A percentile compares a stretch with the other conserved stretches of the same genome.
Conservation (phyloP, 2,329 filamentous ascomycete species). For the Arthrocladium fulminans region DNA sequence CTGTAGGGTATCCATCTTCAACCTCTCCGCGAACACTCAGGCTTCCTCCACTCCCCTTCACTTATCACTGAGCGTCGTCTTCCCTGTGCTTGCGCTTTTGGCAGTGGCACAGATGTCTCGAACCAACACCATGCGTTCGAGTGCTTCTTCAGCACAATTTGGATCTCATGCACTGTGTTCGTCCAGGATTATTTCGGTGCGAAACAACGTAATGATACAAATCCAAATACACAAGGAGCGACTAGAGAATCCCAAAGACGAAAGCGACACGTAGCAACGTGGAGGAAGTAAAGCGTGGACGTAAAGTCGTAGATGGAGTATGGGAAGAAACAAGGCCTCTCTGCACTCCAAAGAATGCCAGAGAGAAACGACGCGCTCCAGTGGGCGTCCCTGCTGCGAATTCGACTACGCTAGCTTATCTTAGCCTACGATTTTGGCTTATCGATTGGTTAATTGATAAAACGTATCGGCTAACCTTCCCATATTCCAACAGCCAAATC, state of each 20-base stretch:
- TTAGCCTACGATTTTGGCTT: neutral
- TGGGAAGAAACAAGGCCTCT: neutral
- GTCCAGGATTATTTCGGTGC: neutral
- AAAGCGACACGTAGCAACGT: neutral
- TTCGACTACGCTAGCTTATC: constrained; percentile 1
- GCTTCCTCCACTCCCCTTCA: neutral
- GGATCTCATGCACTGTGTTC: neutral
- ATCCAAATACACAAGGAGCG: neutral
- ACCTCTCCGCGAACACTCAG: neutral
- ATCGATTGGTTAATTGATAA: neutral
- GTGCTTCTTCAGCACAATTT: neutral
- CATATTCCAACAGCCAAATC: neutral
- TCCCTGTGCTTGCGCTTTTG: constrained; percentile 7
- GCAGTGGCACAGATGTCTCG: constrained; percentile 6
- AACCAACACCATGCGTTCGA: constrained; percentile 3
- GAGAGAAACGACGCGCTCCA: constrained; percentile 6
- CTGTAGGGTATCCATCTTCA: constrained; percentile 20
- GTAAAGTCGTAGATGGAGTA: neutral
- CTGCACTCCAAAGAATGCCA: neutral
- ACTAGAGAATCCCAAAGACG: neutral
- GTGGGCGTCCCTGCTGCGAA: constrained; percentile 1
- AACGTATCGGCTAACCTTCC: neutral
- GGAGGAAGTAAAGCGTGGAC: neutral
- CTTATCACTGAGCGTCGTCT: neutral
- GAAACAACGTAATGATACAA: too few species aligned